These are phyloP conservation scores for Fonsecaea erecta DNA, from an alignment of 2,329 filamentous ascomycete genomes.

Conservation along the genomic window DNA sequence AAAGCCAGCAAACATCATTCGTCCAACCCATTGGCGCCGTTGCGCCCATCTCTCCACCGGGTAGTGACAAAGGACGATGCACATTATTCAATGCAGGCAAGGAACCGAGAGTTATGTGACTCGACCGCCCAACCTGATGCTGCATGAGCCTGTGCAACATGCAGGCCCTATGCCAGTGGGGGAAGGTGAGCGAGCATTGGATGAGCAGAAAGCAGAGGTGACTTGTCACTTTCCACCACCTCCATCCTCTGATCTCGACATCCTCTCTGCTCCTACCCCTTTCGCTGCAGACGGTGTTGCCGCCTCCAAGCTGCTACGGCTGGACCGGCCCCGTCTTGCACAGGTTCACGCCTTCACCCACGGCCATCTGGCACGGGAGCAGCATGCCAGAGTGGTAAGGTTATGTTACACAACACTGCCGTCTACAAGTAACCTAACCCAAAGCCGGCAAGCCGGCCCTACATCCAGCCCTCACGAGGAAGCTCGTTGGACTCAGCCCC, in stretches of 20 bases:
- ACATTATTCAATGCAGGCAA: background rate
- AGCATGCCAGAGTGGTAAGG: background rate
- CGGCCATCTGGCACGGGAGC: background rate
- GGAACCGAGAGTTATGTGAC: background rate
- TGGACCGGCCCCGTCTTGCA: background rate
- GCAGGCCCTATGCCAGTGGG: background rate
- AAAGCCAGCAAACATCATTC: too few species aligned
- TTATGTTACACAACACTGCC: background rate
- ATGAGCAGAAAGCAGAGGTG: background rate
- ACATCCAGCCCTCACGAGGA: background rate
- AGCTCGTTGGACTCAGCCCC: background rate
- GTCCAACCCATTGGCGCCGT: background rate
- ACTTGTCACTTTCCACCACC: background rate
- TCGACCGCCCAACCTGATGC: background rate
- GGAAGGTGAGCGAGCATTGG: background rate
- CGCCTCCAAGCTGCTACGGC: background rate
- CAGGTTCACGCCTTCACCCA: background rate
- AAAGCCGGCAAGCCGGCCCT: background rate
- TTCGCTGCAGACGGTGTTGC: background rate
- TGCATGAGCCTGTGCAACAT: background rate
- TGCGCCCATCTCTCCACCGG: background rate
- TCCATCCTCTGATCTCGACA: background rate
- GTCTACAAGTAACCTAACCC: background rate
- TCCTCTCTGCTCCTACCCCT: background rate
- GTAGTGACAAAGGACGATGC: background rate